Evolutionary conservation across 1,139 yeast genomes (phyloP).

Genomic region (Yamadazyma buinensis): DNA sequence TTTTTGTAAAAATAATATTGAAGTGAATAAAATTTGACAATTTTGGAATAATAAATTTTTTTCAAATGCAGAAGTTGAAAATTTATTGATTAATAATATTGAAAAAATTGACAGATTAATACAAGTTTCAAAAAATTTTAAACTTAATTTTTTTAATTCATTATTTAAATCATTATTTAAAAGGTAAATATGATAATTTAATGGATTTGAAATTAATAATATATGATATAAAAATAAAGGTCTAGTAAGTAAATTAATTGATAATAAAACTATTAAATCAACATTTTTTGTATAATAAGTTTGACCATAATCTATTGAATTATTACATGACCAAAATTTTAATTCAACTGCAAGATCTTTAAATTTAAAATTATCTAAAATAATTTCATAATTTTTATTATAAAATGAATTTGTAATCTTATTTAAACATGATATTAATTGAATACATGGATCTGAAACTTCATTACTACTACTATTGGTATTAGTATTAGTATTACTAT

Average conservation of each 20-base stretch:
- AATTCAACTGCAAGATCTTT: conserved; percentile 37
- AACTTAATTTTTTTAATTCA: conserved; percentile 7
- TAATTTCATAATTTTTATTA: background rate
- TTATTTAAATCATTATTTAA: too few relatives aligned
- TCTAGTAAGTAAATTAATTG: conserved; percentile 39
- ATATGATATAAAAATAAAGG: conserved; percentile 40
- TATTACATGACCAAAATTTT: conserved; percentile 32
- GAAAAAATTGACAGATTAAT: background rate
- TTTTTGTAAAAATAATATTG: too few relatives aligned
- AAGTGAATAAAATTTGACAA: conserved; percentile 1
- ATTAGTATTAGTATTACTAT: too few relatives aligned
- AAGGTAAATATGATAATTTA: too few relatives aligned
- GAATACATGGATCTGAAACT: conserved; percentile 2
- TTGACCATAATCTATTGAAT: conserved; percentile 17
- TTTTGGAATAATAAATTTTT: conserved; percentile 9
- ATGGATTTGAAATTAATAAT: conserved; percentile 2
- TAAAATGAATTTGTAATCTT: conserved; percentile 24
- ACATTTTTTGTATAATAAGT: conserved; percentile 1
- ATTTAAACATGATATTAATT: conserved; percentile 5
- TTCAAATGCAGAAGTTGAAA: too few relatives aligned
- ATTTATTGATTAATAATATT: background rate
- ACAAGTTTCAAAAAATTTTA: background rate
- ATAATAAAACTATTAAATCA: conserved; percentile 38
- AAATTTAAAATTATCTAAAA: conserved; percentile 28
- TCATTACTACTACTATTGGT: too few relatives aligned